These are phyloP conservation scores for Spizellomyces punctatus DNA, from an alignment of 192 early-diverging fungal genomes.

Conservation along the genomic window DNA sequence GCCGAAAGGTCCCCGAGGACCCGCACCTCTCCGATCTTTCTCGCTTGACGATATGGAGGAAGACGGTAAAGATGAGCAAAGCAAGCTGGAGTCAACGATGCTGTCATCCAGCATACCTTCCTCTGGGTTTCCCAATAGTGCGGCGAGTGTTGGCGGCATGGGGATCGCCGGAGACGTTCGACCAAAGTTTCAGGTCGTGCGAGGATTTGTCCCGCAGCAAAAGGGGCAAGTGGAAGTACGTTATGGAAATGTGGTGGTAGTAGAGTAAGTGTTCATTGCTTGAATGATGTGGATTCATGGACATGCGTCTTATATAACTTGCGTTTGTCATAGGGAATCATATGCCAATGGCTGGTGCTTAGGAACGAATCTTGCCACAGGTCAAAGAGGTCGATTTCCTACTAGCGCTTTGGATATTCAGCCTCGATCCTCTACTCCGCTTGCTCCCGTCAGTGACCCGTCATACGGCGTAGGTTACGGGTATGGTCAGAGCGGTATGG, in stretches of 20 bases:
- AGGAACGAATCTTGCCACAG: conserved; percentile 8
- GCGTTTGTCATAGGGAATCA: conserved; percentile 15
- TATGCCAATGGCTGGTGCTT: conserved; percentile 13
- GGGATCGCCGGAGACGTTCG: no score
- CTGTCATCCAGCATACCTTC: no score
- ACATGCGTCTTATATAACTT: not conserved
- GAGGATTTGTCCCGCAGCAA: conserved; percentile 15
- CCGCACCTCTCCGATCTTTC: not conserved
- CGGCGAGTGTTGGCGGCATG: no score
- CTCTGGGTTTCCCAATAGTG: no score
- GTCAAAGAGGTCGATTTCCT: conserved; percentile 3
- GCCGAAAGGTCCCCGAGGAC: not conserved
- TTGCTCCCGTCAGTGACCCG: no score
- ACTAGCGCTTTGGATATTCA: not conserved
- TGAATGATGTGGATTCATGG: no score
- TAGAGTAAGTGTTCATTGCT: conserved; percentile 16
- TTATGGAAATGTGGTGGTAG: not conserved
- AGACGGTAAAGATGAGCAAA: no score
- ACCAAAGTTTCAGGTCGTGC: not conserved
- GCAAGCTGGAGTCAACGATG: no score
- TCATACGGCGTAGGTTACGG: no score
- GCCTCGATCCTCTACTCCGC: not conserved
- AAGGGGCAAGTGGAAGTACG: conserved; percentile 12
- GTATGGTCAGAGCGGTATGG: no score
- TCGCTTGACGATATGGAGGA: not conserved